Base-by-base conservation (phyloP, 345 rosid genomes). In the Camelina laxa region DNA sequence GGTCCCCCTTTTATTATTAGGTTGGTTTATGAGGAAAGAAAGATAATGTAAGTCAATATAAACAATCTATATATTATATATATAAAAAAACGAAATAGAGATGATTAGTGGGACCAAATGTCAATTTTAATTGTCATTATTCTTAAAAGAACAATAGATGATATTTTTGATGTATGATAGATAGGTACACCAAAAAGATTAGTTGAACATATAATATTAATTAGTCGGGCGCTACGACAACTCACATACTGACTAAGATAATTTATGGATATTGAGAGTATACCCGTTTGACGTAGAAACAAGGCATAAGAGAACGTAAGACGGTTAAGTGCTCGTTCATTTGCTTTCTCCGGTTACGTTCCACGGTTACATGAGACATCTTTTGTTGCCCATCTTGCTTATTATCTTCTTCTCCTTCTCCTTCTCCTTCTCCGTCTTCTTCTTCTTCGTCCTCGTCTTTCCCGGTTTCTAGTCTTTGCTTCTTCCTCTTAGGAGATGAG, bases 241-340 rank as follows among this genome's bases (percentile, higher is more conserved):
- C 49, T 65, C 19, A 39, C 33, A 45, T 35, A 45, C 3, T 65
- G 39, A 22, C 12, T 57, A 48, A 30, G 19, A 22, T 27, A 59
- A 49, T 21, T 0, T 31, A 54, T 73, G 30, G 41, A 47, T 39
- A 38, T 53, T 16, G 36, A 56, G 24, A 56, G 17, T 13, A 76
- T 82, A 92, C 99, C 74, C 99, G 87, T 80, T 96, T 96, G 85
- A 96, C 96, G 74, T 96, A 92, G 91, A 96, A 96, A 80, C 95
- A 85, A 77, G 99, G 99, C 98, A 91, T 92, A 42, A 96, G 85
- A 4, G 97, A 89, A 73, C 99, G 85, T 62, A 96, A 82, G 31
- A 92, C 95, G 0, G 91, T 80, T 47, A 96, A 75, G 75, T 92
- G 88, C 60, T 92, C 97, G 70, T 92, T 96, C 99, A 96, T 96